Evolutionary conservation across 768 basidiomycete genomes (phyloP), one percentile per base, ranked within the genome.

Genomic region (Lanmaoa rubissima): DNA sequence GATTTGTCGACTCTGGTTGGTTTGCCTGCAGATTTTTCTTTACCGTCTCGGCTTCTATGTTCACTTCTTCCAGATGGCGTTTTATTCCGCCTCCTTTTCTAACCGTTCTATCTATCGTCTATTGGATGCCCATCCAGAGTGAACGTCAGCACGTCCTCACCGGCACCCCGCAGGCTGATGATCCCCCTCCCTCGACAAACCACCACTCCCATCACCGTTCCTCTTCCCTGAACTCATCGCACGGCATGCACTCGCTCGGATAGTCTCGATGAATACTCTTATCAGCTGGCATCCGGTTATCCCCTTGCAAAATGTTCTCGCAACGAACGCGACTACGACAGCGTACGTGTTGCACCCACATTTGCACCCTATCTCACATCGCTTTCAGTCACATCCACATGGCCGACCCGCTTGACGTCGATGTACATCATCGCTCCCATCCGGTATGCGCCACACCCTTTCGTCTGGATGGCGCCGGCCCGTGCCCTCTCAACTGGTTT

Each of bases 401-500:
- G 60, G 16, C 10, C 67, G 62, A 1, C n/a, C 35, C 50, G 9
- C 43, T 60, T 28, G 63, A 66, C 48, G 66, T 66, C 58, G 65
- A 72, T 26, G 26, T 26, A 2, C 26, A 26, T 26, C 58, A 64
- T 19, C 73, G 62, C 51, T 36, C 61, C 43, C 70, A 65, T 32
- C 67, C 26, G 77, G 66, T 94, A 93, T 67, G 83, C 88, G 8
- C 91, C 92, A 11, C 91, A 93, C 57, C 90, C 92, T 1, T 94
- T 90, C 69, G 85, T 93, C 38, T 94, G 92, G 92, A 95, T 95
- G 90, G 81, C 88, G 0, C 82, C 85, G 19, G 84, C 90, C 1
- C 82, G 78, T 54, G 86, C 90, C 0, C 67, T 84, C 64, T 75
- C 90, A 0, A 92, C 91, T 19, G 93, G 92, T 6, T 75, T 95